A percentile compares a stretch with the other conserved stretches of the same genome.
Conservation (phyloP, 2,329 filamentous ascomycete genomes). For the Monilinia vaccinii-corymbosi region DNA sequence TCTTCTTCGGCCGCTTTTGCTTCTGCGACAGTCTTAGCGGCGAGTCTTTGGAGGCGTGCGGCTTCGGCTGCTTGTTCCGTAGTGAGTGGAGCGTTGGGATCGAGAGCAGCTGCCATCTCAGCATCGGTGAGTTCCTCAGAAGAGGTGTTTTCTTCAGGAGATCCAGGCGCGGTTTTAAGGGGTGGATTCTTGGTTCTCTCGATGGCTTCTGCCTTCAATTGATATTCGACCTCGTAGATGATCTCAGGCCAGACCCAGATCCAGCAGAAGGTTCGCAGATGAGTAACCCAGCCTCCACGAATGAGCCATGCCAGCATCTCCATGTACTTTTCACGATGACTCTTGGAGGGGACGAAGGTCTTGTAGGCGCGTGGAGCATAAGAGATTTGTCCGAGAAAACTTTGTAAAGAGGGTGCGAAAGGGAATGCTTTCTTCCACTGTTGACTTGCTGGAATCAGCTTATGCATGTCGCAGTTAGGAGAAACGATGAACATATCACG, state of each 20-base stretch:
- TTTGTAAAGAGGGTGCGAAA: slow-evolving; percentile 70
- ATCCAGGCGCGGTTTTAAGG: slow-evolving; percentile 13
- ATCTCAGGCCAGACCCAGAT: slow-evolving; percentile 77
- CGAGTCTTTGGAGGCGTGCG: slow-evolving; percentile 51
- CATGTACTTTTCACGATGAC: slow-evolving; percentile 80
- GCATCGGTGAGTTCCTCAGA: slow-evolving; percentile 9
- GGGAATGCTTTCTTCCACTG: slow-evolving; percentile 75
- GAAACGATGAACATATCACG: slow-evolving; percentile 87
- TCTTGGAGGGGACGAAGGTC: slow-evolving; percentile 73
- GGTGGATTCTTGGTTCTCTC: slow-evolving; percentile 28
- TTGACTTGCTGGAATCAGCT: slow-evolving; percentile 57
- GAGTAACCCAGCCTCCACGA: slow-evolving; percentile 86
- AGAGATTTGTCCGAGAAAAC: slow-evolving; percentile 79
- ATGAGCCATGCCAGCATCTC: slow-evolving; percentile 90
- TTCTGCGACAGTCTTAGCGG: slow-evolving; percentile 44
- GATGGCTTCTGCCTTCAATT: slow-evolving; percentile 50
- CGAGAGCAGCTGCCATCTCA: slow-evolving; percentile 14
- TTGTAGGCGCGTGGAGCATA: slow-evolving; percentile 76
- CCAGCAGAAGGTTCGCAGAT: slow-evolving; percentile 85
- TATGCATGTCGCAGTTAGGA: slow-evolving; percentile 72
- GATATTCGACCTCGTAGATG: slow-evolving; percentile 68
- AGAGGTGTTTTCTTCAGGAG: slow-evolving; percentile 4
- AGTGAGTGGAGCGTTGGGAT: slow-evolving; percentile 32
- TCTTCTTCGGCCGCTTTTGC: slow-evolving; percentile 34
- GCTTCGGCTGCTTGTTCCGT: slow-evolving; percentile 50